Conservation (phyloP, 164 flowering plant genomes). For the Chimonanthus praecox region DNA sequence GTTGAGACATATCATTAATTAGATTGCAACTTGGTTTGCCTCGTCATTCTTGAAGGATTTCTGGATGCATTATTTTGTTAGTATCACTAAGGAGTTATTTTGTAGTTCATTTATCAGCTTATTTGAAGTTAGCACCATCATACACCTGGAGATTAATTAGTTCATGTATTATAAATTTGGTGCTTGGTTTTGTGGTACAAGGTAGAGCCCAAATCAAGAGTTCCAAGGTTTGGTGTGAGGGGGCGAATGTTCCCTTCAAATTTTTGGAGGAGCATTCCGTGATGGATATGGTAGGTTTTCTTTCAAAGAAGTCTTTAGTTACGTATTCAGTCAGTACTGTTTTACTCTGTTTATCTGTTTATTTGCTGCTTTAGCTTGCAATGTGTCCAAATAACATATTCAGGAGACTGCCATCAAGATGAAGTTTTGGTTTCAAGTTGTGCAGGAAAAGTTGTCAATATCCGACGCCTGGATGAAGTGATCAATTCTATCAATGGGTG, state of each 20-base stretch:
- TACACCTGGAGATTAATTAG: neutral
- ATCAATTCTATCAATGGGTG: constrained; percentile 84
- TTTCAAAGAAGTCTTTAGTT: neutral
- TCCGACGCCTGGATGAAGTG: constrained; percentile 78
- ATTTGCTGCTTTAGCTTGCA: neutral
- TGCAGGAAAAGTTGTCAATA: constrained; percentile 95
- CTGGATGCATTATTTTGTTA: neutral
- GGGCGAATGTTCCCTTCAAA: constrained; percentile 94
- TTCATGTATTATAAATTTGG: neutral
- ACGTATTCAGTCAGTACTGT: neutral
- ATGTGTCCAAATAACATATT: neutral
- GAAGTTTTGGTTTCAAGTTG: constrained; percentile 47
- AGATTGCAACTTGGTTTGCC: neutral
- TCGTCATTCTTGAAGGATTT: neutral
- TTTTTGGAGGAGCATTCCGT: constrained; percentile 82
- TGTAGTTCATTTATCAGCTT: neutral
- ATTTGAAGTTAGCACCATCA: neutral
- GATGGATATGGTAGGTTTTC: constrained; percentile 74
- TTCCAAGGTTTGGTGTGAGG: constrained; percentile 93
- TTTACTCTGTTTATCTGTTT: neutral
- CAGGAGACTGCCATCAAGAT: constrained; percentile 20
- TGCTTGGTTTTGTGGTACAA: constrained; percentile 34
- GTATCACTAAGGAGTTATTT: too few species aligned
- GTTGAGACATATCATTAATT: neutral
- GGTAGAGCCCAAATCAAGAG: constrained; percentile 99